A percentile compares a stretch with the other conserved stretches of the same genome.
Conservation (phyloP, 352 stramenopile species). For the Phytophthora brassicae region DNA sequence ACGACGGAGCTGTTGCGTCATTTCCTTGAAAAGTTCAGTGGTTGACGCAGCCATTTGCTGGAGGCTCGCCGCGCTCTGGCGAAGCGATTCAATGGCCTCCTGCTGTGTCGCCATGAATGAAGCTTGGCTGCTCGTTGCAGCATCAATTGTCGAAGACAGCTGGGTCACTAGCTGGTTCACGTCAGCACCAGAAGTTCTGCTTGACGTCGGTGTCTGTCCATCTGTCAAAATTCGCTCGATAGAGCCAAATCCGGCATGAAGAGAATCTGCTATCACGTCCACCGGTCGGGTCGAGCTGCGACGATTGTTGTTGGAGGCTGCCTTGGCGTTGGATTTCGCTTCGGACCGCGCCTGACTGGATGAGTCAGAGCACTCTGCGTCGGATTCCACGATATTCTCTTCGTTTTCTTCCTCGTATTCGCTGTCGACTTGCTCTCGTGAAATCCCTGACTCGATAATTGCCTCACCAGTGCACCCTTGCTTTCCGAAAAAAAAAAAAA, state of each 20-base stretch:
- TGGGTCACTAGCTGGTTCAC: not conserved
- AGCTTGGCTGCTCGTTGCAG: not conserved
- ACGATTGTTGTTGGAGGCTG: not conserved
- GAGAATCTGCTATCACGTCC: not conserved
- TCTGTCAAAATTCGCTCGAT: constrained; percentile 6
- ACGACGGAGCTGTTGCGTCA: not conserved
- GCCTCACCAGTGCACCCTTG: constrained; percentile 10
- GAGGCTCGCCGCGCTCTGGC: not conserved
- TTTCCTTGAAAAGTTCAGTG: not conserved
- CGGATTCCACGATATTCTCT: not conserved
- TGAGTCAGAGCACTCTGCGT: constrained; percentile 2
- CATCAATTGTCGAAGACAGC: not conserved
- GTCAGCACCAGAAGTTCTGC: not conserved
- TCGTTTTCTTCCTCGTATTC: not conserved
- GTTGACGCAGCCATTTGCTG: not conserved
- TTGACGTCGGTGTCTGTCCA: not conserved
- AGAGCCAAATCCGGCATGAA: constrained; percentile 2
- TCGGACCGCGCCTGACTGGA: not conserved
- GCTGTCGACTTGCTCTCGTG: not conserved
- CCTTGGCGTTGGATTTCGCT: not conserved
- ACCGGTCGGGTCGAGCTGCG: not conserved
- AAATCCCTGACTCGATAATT: constrained; percentile 6
- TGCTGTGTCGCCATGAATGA: not conserved
- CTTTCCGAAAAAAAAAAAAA: not conserved
- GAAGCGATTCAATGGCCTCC: not conserved